Evolutionary conservation across 306 rosid species (phyloP), one percentile per base, ranked within the genome.

Genomic region (Hippophae rhamnoides): DNA sequence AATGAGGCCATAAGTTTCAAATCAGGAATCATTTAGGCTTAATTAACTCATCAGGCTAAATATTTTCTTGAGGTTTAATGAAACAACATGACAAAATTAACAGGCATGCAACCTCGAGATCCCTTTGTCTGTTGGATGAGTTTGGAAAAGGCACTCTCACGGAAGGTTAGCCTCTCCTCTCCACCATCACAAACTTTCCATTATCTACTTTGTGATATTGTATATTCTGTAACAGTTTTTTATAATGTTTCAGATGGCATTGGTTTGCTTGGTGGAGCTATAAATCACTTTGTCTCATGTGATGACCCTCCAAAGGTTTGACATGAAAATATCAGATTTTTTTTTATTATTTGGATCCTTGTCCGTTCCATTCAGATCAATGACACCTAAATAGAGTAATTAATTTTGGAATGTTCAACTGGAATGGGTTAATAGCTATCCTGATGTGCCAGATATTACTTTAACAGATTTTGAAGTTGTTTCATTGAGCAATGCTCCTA

Each of bases 141-240:
- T 92, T 88, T 76, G 99, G 96, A 68, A 92, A 88, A 83, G 96
- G 99, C 41, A 92, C 95, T 63, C 99, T 88, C 56, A 88, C 89
- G 45, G 99, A 87, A 92, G 96, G 96, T 92, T 73, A 61, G 87
- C 66, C 75, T 76, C 76, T 31, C 38, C 38, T 76, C 76, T 63
- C 66, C 59, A 47, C 31, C 51, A 48, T 58, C 44, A 63, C 42
- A 1, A 61, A 27, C 10, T 9, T 23, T 52, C 50, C 52, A 6
- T 42, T 60, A 43, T 47, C 26, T 13, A 48, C 43, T 65, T 14
- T 56, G 25, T 54, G 63, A 71, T 64, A 68, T 64, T 69, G 43
- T 60, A 43, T 41, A 52, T 54, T 53, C 31, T 61, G 13, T 60
- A 61, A 50, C 41, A 46, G 41, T 67, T 79, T 52, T 74, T 49